Percentiles rank a stretch among this genome's conserved stretches.
These are phyloP conservation scores for Ailanthus altissimus DNA, from an alignment of 345 rosid genomes.

Conservation along the genomic window DNA sequence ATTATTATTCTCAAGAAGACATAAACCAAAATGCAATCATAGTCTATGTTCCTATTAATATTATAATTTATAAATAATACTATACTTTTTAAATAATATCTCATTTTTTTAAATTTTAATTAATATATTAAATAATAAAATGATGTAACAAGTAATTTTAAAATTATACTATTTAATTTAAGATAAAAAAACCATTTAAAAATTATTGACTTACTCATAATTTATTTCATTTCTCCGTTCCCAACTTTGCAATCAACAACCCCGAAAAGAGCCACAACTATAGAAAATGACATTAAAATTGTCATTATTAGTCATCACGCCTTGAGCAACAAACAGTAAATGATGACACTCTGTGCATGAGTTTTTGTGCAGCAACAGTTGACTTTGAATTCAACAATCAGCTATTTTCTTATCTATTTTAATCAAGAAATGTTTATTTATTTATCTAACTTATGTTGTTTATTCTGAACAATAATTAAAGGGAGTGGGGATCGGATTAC, in stretches of 20 bases:
- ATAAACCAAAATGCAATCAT: slow-evolving; percentile 70
- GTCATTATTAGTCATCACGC: slow-evolving; percentile 54
- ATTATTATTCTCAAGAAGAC: slow-evolving; percentile 61
- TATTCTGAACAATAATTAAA: background rate
- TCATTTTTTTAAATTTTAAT: too few species aligned
- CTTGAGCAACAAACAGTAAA: slow-evolving; percentile 44
- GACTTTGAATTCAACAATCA: slow-evolving; percentile 46
- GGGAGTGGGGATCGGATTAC: background rate
- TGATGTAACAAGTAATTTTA: too few species aligned
- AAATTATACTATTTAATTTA: too few species aligned
- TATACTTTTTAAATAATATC: too few species aligned
- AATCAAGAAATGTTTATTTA: background rate
- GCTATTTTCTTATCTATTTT: background rate
- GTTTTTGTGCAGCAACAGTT: slow-evolving; percentile 45
- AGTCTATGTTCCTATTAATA: slow-evolving; percentile 32
- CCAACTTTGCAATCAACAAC: slow-evolving; percentile 33
- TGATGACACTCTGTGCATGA: slow-evolving; percentile 45
- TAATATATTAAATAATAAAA: too few species aligned
- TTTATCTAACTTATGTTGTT: background rate
- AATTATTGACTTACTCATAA: too few species aligned
- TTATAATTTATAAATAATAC: too few species aligned
- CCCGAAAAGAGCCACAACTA: slow-evolving; percentile 35
- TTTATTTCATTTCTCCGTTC: slow-evolving; percentile 12
- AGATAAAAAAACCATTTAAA: too few species aligned
- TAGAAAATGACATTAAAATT: slow-evolving; percentile 34